Evolutionary conservation across 2,329 filamentous ascomycete species (phyloP), one percentile per base, ranked within the genome.

Genomic region (Chaetothyriales sp.): DNA sequence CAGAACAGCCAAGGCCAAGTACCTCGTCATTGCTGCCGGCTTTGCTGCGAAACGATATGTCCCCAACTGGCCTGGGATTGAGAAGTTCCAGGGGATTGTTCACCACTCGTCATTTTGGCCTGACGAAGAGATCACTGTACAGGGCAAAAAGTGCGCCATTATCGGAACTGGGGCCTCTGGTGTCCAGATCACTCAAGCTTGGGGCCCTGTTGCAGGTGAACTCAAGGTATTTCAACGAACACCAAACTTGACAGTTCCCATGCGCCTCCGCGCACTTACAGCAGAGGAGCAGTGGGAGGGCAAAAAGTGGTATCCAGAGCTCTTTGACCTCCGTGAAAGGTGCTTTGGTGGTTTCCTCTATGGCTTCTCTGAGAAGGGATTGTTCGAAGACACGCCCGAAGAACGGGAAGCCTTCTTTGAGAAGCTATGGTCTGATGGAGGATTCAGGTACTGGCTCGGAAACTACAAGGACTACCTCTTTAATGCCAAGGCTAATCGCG

Each of bases 151-250:
- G 18, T 73, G 77, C 49, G 80, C 73, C 19, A 72, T 83, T 51
- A 76, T 84, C 32, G 80, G 81, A 5, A 83, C 79, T 0, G 80
- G 80, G 1, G 76, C 79, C 0, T 77, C 78, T 0, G 80, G 80
- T 0, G 74, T 83, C 1, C 80, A 84, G 57, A 74, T 81, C 46
- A 71, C 74, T 0, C 80, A 84, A 55, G 78, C 77, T 47, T 76
- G 74, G 63, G 76, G 72, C 1, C 73, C 73, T 1, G 62, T 69
- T 7, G 77, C 73, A 0, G 71, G 67, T 4, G 64, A 73, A 1
- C 57, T 84, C 10, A 72, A 66, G 5, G 61, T 65, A 1, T 67
- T 83, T 62, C 79, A 84, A 58, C 73, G 81, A 10, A 84, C 79
- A 1, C 81, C 81, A 0, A 84, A 84, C 56, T 64, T 81, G 6